Base-by-base conservation (phyloP, 208 protist species). In the Trypanosoma scelopori region DNA sequence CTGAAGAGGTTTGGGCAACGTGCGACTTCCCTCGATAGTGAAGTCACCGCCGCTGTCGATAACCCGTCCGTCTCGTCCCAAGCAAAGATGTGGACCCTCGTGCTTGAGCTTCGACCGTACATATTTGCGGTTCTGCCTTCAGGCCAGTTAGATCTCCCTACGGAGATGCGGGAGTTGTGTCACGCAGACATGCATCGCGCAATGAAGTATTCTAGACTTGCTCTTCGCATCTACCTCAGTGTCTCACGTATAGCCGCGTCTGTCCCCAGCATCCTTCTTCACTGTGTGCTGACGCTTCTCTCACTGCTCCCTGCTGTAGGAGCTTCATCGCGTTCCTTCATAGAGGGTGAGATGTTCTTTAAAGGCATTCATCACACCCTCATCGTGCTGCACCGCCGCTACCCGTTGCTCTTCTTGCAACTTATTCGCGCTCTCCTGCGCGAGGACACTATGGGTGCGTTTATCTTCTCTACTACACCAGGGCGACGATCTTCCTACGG, bases 91-190 rank as follows among this genome's bases (percentile, higher is more conserved):
- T 93, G 87, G 87, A 35, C 42, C 0, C 68, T 93, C 5, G 59
- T 93, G 18, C 76, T 79, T 37, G 64, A 82, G 22, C 62, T 93
- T 27, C 72, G 83, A 0, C 78, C 83, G 0, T 89, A 82, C 63
- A 61, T 93, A 1, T 79, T 53, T 47, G 87, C 12, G 35, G 46
- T 43, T 58, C 64, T 16, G 56, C 20, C 53, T 16, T 42, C 30
- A 11, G 45, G 13, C 28, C 35, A 27, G 6, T 42, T 6, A 28
- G 12, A 50, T 70, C 5, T 81, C 15, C 71, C 69, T 42, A 42
- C 22, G 3, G 61, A 55, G 50, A 67, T 65, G 58, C 63, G n/a
- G 3, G 55, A 51, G 47, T 71, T 37, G 52, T 77, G 53, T 43
- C 77, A 58, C 20, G 62, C 23, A 5, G 76, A 67, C 32, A 42